Evolutionary conservation across 2,329 filamentous ascomycete genomes (phyloP).

Genomic region (Trichoderma asperellum): DNA sequence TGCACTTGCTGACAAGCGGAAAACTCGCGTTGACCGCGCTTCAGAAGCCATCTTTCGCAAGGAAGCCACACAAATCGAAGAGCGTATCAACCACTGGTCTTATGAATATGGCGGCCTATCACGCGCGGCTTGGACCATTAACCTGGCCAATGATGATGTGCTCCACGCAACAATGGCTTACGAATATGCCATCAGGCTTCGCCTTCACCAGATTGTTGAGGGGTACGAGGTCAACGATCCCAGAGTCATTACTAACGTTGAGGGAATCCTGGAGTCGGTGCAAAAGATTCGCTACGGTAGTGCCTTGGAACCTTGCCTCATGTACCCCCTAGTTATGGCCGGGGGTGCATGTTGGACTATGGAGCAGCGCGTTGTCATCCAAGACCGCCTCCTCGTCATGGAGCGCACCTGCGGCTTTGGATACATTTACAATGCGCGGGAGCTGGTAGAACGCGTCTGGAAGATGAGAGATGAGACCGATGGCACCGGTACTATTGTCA

Average conservation of each 20-base stretch:
- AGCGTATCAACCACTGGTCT: slow-evolving; percentile 46
- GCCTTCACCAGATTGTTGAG: slow-evolving; percentile 49
- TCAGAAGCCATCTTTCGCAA: slow-evolving; percentile 40
- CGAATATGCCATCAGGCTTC: slow-evolving; percentile 47
- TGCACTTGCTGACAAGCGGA: slow-evolving; percentile 40
- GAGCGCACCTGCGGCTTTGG: slow-evolving; percentile 49
- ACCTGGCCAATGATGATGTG: slow-evolving; percentile 37
- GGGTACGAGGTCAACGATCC: slow-evolving; percentile 45
- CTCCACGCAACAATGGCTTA: slow-evolving; percentile 45
- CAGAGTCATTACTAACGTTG: slow-evolving; percentile 41
- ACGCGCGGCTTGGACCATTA: slow-evolving; percentile 34
- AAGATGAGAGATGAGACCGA: slow-evolving; percentile 37
- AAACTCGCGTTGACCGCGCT: slow-evolving; percentile 37
- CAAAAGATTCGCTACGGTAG: slow-evolving; percentile 48
- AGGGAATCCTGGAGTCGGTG: slow-evolving; percentile 43
- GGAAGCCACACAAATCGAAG: slow-evolving; percentile 39
- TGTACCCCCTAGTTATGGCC: slow-evolving; percentile 49
- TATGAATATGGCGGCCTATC: slow-evolving; percentile 38
- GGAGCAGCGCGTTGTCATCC: slow-evolving; percentile 46
- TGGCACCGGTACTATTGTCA: slow-evolving; percentile 38
- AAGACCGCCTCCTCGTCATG: slow-evolving; percentile 49
- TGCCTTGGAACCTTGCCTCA: slow-evolving; percentile 45
- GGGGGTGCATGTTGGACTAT: slow-evolving; percentile 44
- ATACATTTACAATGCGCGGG: slow-evolving; percentile 47
- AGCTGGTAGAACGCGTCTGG: slow-evolving; percentile 48